Base-by-base conservation (phyloP, 805 yeast species). In the Kuraishia hungarica region DNA sequence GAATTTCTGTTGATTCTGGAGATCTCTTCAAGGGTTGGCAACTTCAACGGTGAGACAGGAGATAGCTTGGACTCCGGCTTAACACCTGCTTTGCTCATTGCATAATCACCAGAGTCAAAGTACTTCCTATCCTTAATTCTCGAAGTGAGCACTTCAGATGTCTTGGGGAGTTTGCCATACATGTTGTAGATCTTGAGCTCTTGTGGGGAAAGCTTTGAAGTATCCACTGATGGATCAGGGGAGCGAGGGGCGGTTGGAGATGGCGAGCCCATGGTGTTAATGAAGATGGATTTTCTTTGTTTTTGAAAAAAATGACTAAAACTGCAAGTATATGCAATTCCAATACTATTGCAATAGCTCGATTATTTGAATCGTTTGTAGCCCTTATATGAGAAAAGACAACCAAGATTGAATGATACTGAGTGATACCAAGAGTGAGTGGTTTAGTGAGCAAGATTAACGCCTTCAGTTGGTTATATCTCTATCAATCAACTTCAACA, bases 61-160 rank as follows among this genome's bases (percentile, higher is more conserved):
- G 71, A 71, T 24, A 26, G 29, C 5, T 22, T 39, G 13, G 20
- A n/a, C 8, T 50, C 29, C 64, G 49, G 47, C 48, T 62, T 69
- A 13, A 75, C 74, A 7, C 89, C 89, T 1, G 84, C 88, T 67
- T 77, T 84, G 61, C 83, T 87, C 79, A 91, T 80, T 11, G 97
- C 97, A 69, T 91, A 91, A 70, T 91, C 97, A 10, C 97, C 97
- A 58, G 96, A 87, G 66, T 91, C 97, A 64, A 91, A 92, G 69
- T 87, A 91, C 73, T 90, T 92, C 63, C 96, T 82, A 60, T 91
- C 97, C 69, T 87, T 88, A 62, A 89, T 73, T 66, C 87, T 89
- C 58, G 86, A 81, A 53, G 86, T 78, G 53, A 91, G 75, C 21
- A 91, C 74, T 59, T 90, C 96, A 55, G 86, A 84, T 56, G 82